Conservation (phyloP, 805 yeast species). For the Nakazawaea populi region DNA sequence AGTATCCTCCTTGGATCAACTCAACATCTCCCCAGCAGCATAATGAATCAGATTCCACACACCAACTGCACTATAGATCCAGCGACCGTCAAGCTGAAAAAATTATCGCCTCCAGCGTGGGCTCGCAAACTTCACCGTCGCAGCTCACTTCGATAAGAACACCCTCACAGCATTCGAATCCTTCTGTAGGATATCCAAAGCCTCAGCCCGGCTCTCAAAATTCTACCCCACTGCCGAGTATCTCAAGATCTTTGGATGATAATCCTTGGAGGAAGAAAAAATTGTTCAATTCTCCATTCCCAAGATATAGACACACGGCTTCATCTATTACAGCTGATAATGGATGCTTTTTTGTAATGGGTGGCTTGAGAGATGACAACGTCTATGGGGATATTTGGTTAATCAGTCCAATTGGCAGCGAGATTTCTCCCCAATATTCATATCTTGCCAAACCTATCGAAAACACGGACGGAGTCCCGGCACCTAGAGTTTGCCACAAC, state of each 20-base stretch:
- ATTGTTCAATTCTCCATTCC: conserved; percentile 76
- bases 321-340: conserved; percentile 71
- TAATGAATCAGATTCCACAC: background rate
- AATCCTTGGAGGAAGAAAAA: conserved; percentile 64
- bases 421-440: conserved; percentile 29
- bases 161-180: background rate
- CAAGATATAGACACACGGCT: conserved; percentile 90
- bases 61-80: background rate
- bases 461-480: conserved; percentile 76
- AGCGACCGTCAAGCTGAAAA: background rate
- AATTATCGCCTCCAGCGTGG: background rate
- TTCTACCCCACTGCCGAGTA: background rate
- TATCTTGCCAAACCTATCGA: conserved; percentile 50
- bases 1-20: background rate
- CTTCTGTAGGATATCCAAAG: background rate
- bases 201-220: background rate
- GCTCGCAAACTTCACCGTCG: background rate
- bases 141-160: background rate
- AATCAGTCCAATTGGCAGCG: conserved; percentile 44
- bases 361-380: conserved; percentile 88
- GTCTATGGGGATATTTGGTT: conserved; percentile 97
- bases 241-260: background rate
- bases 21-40: background rate
- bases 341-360: conserved; percentile 83
- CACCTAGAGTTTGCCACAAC: conserved; percentile 96